Evolutionary conservation across 2,329 filamentous ascomycete genomes (phyloP), one percentile per base, ranked within the genome.

Genomic region (Plectosphaerella cucumerina): DNA sequence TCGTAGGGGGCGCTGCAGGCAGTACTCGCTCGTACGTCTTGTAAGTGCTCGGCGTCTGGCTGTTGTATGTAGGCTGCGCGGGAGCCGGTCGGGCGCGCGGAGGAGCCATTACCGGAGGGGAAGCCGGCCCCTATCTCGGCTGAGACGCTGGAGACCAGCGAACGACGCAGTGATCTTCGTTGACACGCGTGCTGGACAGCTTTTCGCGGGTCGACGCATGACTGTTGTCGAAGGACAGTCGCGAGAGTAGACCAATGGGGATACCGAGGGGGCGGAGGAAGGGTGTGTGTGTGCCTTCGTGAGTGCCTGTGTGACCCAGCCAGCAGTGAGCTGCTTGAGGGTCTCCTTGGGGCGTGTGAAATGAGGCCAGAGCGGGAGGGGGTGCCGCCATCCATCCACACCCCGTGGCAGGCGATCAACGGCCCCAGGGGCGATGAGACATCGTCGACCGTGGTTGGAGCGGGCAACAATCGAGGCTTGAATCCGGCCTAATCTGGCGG

Each of bases 131-230:
- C 56, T 63, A 70, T 68, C 68, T 70, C 69, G 68, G 66, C 67
- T 70, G 65, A 68, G 63, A 67, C 62, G 26, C 18, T 42, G 39
- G 39, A 42, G 64, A 63, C n/a, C 59, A 63, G 58, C 56, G 62
- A 59, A 58, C 53, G 57, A 15, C 14, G 14, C 17, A 42, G 10
- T 6, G 39, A 18, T 42, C 39, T 42, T 20, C 18, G 39, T 17
- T 17, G 39, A 17, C n/a, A 17, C 35, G 17, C 39, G 17, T 18
- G 17, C 39, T 42, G 39, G 39, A 42, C 39, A 42, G 39, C 20
- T 42, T 42, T 69, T 67, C 65, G 70, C 72, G 73, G 72, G 71
- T 71, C 70, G 74, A 72, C 70, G 73, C 74, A 77, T 77, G 73
- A 71, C 73, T 70, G 73, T 74, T 72, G 72, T 71, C 64, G 66